Evolutionary conservation across 495 filamentous ascomycete genomes (phyloP), one percentile per base, ranked within the genome.

Genomic region (Wilcoxina mikolae): DNA sequence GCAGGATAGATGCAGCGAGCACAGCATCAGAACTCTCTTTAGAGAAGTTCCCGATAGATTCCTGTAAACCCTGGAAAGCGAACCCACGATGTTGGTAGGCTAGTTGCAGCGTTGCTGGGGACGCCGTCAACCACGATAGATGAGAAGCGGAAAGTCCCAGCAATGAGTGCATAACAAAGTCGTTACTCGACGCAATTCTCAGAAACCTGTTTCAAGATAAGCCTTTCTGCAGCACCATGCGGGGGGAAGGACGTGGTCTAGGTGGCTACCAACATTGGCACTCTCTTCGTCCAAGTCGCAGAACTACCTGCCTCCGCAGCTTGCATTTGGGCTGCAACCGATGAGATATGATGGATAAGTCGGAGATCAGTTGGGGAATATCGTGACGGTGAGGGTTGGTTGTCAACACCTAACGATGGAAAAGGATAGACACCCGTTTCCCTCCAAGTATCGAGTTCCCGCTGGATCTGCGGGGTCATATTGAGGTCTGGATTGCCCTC

Each of bases 161-260:
- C 56, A 96, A 74, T 5, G 91, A 77, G 71, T 88, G 85, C 88
- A 96, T 89, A 50, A 95, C 87, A 69, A 89, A 98, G 54, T 78
- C 72, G 65, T 88, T 77, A 15, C 79, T 80, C 47, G 86, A 73
- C 42, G 85, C 87, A 64, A 93, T 82, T 56, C 79, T 77, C 54
- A 98, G 76, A 61, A 95, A 88, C 54, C 91, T 98, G 64, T 64
- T 57, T 51, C 23, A 38, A n/a, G 28, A 39, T 52, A 17, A 52
- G 49, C 33, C 45, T 26, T 28, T 38, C 17, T 46, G 11, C 10
- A 58, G 23, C 38, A 51, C 7, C n/a, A 15, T 43, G 39, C 3
- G 10, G 45, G 52, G 46, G 46, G 42, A 55, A 46, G 50, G 33
- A 39, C 20, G 7, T 26, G 11, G 25, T 52, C 49, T 2, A 38